These are phyloP conservation scores for California macrophylla DNA, from an alignment of 441 rosid species.

Conservation along the genomic window DNA sequence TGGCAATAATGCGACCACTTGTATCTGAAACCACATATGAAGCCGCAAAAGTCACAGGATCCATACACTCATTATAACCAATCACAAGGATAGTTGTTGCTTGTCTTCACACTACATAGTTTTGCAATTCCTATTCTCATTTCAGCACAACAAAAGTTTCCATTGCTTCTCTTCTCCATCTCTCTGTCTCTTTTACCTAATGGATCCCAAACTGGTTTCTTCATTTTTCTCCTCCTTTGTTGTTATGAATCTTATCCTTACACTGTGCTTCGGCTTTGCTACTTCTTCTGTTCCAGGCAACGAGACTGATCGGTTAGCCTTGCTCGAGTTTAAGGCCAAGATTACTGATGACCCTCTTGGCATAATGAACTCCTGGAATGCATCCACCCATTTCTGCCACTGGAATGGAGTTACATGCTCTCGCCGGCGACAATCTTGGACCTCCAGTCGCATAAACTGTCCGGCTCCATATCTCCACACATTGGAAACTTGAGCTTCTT, in stretches of 20 bases:
- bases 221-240: not conserved
- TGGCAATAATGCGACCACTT: not conserved
- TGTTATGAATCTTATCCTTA: not conserved
- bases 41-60: not conserved
- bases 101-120: not conserved
- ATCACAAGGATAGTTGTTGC: not conserved
- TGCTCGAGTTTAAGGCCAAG: slow-evolving; percentile 8
- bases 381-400: slow-evolving; percentile 12
- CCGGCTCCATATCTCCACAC: slow-evolving; percentile 16
- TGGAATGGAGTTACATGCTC: slow-evolving; percentile 15
- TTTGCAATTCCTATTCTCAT: no score
- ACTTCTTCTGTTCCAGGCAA: not conserved
- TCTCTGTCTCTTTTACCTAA: not conserved
- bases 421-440: slow-evolving; percentile 6
- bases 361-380: slow-evolving; percentile 4
- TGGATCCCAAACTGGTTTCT: not conserved
- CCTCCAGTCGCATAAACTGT: not conserved
- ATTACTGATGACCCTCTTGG: slow-evolving; percentile 4
- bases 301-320: not conserved
- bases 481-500: slow-evolving; percentile 22
- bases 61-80: no score
- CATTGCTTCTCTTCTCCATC: not conserved
- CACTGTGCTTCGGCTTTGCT: not conserved
- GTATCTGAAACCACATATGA: not conserved
- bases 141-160: not conserved